Evolutionary conservation across 2,329 filamentous ascomycete genomes (phyloP).

Genomic region (Aureobasidium sp.): DNA sequence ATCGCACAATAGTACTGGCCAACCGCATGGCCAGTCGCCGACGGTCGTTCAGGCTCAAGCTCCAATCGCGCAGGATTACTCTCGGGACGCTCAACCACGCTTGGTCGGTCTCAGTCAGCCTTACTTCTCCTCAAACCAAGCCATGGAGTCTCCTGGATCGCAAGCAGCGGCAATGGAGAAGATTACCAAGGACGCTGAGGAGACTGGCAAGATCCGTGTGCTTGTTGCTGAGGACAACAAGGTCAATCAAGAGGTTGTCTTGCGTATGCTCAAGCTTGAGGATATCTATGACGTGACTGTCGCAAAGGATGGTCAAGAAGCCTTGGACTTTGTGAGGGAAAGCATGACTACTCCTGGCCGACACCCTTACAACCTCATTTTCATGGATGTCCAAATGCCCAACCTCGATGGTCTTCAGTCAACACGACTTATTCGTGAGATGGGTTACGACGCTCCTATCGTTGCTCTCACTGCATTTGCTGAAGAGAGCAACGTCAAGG

Average conservation of each 20-base stretch:
- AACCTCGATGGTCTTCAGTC: conserved; percentile 84
- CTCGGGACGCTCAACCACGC: conserved; percentile 62
- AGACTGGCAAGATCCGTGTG: conserved; percentile 60
- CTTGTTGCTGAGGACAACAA: conserved; percentile 77
- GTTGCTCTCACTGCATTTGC: conserved; percentile 86
- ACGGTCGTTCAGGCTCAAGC: conserved; percentile 17
- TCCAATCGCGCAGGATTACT: conserved; percentile 21
- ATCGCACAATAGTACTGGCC: conserved; percentile 4
- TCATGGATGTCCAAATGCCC: conserved; percentile 94
- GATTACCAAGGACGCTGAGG: conserved; percentile 52
- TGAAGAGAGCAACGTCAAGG: conserved; percentile 66
- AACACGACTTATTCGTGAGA: conserved; percentile 73
- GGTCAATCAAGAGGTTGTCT: conserved; percentile 52
- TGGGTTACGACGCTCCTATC: conserved; percentile 81
- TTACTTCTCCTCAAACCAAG: conserved; percentile 54
- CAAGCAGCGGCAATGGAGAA: conserved; percentile 58
- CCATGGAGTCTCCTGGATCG: conserved; percentile 46
- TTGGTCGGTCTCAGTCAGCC: conserved; percentile 75
- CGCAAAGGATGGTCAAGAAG: conserved; percentile 61
- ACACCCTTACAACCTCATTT: conserved; percentile 69
- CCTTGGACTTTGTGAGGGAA: conserved; percentile 74
- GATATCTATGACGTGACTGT: conserved; percentile 82
- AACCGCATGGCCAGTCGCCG: conserved; percentile 4
- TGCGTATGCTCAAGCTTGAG: conserved; percentile 64
- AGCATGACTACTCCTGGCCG: conserved; percentile 47